phyloP scores from a whole-genome alignment of 2,329 filamentous ascomycete genomes.

The Uncinocarpus reesii region DNA sequence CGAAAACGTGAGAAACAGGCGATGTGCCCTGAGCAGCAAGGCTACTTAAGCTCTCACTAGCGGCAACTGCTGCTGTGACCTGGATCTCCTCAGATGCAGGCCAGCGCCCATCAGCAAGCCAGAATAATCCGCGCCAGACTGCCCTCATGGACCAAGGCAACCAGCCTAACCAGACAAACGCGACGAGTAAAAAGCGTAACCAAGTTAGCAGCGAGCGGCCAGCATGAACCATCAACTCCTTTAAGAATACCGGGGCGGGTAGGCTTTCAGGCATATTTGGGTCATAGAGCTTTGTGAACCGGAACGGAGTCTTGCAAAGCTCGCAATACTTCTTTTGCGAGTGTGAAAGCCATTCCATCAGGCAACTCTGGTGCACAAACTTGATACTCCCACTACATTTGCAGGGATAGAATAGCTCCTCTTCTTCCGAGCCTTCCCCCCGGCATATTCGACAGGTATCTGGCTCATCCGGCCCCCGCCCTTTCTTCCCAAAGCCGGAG shows the following conservation, averaged over 20 bases:
- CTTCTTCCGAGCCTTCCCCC: slow-evolving; percentile 68
- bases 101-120: slow-evolving; percentile 74
- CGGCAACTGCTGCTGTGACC: slow-evolving; percentile 13
- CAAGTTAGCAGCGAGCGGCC: slow-evolving; percentile 63
- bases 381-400: slow-evolving; percentile 99
- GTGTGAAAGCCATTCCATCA: slow-evolving; percentile 98
- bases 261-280: slow-evolving; percentile 82
- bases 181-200: slow-evolving; percentile 67
- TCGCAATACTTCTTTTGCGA: slow-evolving; percentile 99
- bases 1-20: slow-evolving; percentile 18
- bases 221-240: slow-evolving; percentile 64
- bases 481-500: slow-evolving; percentile 31
- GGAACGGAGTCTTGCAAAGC: slow-evolving; percentile 95
- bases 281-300: slow-evolving; percentile 95
- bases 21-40: slow-evolving; percentile 24
- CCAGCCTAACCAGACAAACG: slow-evolving; percentile 77
- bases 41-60: slow-evolving; percentile 19
- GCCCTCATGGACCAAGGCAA: slow-evolving; percentile 85
- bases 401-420: slow-evolving; percentile 93
- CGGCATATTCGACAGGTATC: slow-evolving; percentile 97
- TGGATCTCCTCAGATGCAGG: slow-evolving; percentile 25
- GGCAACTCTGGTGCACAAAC: slow-evolving; percentile 91
- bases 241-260: slow-evolving; percentile 68
- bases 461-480: slow-evolving; percentile 42
- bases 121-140: slow-evolving; percentile 89